Conservation (phyloP, 805 yeast species). For the Suhomyces faveliae region DNA sequence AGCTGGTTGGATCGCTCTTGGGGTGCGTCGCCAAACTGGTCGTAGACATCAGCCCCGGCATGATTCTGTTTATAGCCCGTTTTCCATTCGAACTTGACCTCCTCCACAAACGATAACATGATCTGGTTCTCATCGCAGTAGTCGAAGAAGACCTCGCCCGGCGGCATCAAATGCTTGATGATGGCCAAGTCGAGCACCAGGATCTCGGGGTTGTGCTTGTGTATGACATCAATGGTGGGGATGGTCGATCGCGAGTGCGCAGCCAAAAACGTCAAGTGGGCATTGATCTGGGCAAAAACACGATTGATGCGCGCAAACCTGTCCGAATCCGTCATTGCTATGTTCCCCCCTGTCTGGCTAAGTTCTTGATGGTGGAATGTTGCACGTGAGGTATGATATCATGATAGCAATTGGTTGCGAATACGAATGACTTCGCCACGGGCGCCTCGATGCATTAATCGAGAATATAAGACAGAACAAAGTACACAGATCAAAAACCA, state of each 20-base stretch:
- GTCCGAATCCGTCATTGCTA: neutral
- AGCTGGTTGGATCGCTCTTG: conserved; percentile 49
- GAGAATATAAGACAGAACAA: too few species aligned
- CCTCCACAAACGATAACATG: conserved; percentile 42
- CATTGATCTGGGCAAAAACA: conserved; percentile 29
- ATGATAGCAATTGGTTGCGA: conserved; percentile 6
- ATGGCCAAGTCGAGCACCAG: conserved; percentile 59
- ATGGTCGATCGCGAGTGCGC: conserved; percentile 35
- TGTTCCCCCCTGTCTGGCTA: conserved; percentile 2
- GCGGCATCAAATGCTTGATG: conserved; percentile 61
- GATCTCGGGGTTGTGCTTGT: conserved; percentile 29
- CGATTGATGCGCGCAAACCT: conserved; percentile 7
- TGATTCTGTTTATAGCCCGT: conserved; percentile 35
- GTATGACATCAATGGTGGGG: conserved; percentile 28
- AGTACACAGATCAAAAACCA: too few species aligned
- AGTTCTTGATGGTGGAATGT: neutral
- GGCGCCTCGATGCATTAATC: too few species aligned
- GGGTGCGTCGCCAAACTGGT: conserved; percentile 47
- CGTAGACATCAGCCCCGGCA: conserved; percentile 50
- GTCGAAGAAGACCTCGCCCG: conserved; percentile 61
- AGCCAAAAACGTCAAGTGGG: conserved; percentile 41
- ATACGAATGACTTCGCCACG: neutral
- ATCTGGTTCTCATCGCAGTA: conserved; percentile 79
- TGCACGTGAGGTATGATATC: conserved; percentile 1
- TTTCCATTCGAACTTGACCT: conserved; percentile 36